Percentiles rank a stretch among this genome's conserved stretches.
Evolutionary conservation across 2,329 filamentous ascomycete genomes (phyloP).

Genomic region (Cercospora canescens): DNA sequence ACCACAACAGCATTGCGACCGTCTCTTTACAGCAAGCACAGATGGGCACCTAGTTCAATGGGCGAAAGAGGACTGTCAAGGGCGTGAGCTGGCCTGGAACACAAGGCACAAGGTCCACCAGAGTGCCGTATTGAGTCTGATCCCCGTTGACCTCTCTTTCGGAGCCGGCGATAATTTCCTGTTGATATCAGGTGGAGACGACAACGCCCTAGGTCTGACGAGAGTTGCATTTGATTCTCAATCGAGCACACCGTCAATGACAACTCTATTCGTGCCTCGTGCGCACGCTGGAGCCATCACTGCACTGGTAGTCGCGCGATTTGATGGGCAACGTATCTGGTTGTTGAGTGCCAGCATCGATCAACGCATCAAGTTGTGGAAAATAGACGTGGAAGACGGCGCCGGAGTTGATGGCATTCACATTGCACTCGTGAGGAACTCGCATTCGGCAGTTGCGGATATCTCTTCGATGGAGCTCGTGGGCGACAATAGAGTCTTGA

Average conservation of each 20-base stretch:
- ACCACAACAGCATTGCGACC: conserved; percentile 42
- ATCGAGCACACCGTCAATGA: not conserved
- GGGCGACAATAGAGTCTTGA: conserved; percentile 36
- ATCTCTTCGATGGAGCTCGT: conserved; percentile 50
- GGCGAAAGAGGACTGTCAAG: conserved; percentile 26
- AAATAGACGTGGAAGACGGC: conserved; percentile 31
- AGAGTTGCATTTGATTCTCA: conserved; percentile 25
- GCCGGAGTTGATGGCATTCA: conserved; percentile 32
- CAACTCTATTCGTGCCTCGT: conserved; percentile 49
- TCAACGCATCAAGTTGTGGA: conserved; percentile 51
- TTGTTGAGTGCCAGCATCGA: conserved; percentile 44
- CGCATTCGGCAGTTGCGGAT: conserved; percentile 56
- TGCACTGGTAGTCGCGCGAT: conserved; percentile 45
- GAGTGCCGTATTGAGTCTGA: conserved; percentile 69
- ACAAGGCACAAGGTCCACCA: conserved; percentile 65
- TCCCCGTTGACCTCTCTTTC: conserved; percentile 33
- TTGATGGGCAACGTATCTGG: not conserved
- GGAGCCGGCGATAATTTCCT: conserved; percentile 41
- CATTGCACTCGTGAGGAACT: conserved; percentile 36
- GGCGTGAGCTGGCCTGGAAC: conserved; percentile 35
- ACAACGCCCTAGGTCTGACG: conserved; percentile 72
- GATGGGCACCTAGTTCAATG: conserved; percentile 75
- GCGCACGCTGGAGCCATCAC: conserved; percentile 75
- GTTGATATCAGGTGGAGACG: conserved; percentile 80
- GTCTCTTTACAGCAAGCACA: conserved; percentile 70